A percentile compares a stretch with the other conserved stretches of the same genome.
Evolutionary conservation across 768 basidiomycete genomes (phyloP).

Genomic region (Amanita fuliginea): DNA sequence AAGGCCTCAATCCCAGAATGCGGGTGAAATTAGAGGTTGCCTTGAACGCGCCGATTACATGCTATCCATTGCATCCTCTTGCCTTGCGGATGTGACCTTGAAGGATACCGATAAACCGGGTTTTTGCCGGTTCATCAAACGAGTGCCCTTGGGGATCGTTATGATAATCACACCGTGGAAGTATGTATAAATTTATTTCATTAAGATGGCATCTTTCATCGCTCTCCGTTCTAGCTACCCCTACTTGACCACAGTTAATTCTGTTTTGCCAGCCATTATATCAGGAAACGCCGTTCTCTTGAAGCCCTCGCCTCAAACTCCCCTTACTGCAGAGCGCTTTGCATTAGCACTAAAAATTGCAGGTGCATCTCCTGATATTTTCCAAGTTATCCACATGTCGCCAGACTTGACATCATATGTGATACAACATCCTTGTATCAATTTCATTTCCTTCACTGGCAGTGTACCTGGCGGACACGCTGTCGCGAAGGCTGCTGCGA

Average conservation of each 20-base stretch:
- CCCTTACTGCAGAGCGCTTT: slow-evolving; percentile 77
- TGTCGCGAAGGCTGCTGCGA: slow-evolving; percentile 60
- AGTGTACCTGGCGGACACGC: slow-evolving; percentile 64
- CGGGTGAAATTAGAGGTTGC: slow-evolving; percentile 74
- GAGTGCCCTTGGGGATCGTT: slow-evolving; percentile 78
- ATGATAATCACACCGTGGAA: slow-evolving; percentile 91
- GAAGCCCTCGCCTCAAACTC: slow-evolving; percentile 96
- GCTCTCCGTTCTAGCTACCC: slow-evolving; percentile 51
- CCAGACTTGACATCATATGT: slow-evolving; percentile 47
- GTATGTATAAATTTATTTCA: slow-evolving; percentile 28
- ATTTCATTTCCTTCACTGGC: slow-evolving; percentile 90
- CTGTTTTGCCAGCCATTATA: slow-evolving; percentile 83
- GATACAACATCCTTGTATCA: slow-evolving; percentile 53
- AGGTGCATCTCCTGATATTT: slow-evolving; percentile 64
- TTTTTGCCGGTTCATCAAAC: slow-evolving; percentile 74
- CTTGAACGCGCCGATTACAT: slow-evolving; percentile 77
- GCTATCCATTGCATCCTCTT: slow-evolving; percentile 68
- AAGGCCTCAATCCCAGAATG: slow-evolving; percentile 70
- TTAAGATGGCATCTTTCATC: background rate
- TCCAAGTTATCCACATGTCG: slow-evolving; percentile 70
- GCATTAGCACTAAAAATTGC: slow-evolving; percentile 56
- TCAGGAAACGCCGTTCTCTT: slow-evolving; percentile 86
- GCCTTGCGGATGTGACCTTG: slow-evolving; percentile 66
- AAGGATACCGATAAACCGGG: slow-evolving; percentile 74
- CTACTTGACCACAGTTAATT: slow-evolving; percentile 84